Percentiles rank a stretch among this genome's conserved stretches.
Conservation (phyloP, 208 protist genomes). For the Vickermania ingenoplastis region DNA sequence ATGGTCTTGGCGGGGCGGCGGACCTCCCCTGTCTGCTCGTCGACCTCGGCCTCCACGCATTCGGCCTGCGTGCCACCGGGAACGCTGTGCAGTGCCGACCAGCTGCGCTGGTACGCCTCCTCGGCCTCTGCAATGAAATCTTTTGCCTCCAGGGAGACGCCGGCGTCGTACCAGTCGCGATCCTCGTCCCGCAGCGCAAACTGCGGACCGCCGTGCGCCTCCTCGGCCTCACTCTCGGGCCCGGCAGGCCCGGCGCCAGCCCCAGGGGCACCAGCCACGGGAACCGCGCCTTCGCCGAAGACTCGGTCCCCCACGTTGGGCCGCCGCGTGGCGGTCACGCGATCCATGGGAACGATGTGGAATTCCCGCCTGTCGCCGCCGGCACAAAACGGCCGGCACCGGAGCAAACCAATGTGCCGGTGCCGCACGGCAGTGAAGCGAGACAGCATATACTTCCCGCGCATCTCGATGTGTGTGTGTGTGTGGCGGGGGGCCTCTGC, state of each 20-base stretch:
- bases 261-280: no score
- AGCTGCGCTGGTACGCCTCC: conserved; percentile 51
- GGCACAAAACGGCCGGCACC: background rate
- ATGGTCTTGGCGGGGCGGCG: conserved; percentile 12
- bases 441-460: no score
- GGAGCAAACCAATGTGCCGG: no score
- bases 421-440: no score
- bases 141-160: conserved; percentile 46
- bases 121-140: conserved; percentile 60
- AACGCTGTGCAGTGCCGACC: conserved; percentile 27
- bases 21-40: conserved; percentile 20
- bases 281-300: background rate
- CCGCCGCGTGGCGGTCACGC: background rate
- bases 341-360: background rate
- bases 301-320: background rate
- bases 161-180: conserved; percentile 52
- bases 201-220: background rate
- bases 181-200: conserved; percentile 54
- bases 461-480: no score
- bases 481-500: no score
- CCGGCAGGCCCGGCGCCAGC: no score
- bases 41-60: conserved; percentile 11
- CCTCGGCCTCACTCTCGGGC: no score
- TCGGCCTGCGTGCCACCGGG: conserved; percentile 13
- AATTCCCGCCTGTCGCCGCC: background rate